Percentiles rank a stretch among this genome's conserved stretches.
Conservation (phyloP, 2,329 filamentous ascomycete genomes). For the Ophiostoma ulmi region DNA sequence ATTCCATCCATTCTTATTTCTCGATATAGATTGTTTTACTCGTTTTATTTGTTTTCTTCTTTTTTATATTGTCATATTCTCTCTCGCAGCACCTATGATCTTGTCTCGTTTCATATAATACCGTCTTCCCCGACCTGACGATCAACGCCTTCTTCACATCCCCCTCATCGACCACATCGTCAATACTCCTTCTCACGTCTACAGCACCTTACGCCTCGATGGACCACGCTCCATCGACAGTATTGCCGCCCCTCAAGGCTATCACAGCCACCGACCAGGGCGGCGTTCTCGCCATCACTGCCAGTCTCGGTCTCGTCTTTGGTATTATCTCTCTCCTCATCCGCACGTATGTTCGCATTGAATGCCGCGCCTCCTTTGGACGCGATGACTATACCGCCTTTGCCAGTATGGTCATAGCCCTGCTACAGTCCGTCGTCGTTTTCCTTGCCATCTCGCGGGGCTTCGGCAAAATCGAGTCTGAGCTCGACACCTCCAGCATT, state of each 20-base stretch:
- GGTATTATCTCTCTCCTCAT: conserved; percentile 38
- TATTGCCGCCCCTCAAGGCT: conserved; percentile 35
- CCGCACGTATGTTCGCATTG: conserved; percentile 37
- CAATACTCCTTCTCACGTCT: neutral
- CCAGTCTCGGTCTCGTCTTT: conserved; percentile 37
- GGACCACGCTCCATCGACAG: conserved; percentile 21
- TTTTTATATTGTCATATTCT: neutral
- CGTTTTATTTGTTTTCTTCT: neutral
- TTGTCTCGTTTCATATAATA: conserved; percentile 11
- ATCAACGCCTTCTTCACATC: neutral
- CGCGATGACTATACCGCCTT: conserved; percentile 36
- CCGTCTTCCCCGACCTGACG: neutral
- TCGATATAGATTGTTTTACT: neutral
- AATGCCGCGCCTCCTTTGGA: conserved; percentile 32
- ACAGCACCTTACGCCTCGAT: conserved; percentile 14
- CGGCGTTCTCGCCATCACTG: conserved; percentile 39
- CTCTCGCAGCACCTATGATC: neutral
- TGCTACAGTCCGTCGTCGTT: conserved; percentile 37
- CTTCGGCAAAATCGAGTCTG: conserved; percentile 35
- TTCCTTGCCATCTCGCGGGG: conserved; percentile 38
- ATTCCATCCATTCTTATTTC: neutral
- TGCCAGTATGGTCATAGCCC: conserved; percentile 34
- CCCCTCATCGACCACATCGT: neutral
- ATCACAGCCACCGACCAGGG: conserved; percentile 38
- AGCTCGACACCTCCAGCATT: conserved; percentile 30